Conservation (phyloP, 2,329 filamentous ascomycete species). For the Penicillium oxalicum region DNA sequence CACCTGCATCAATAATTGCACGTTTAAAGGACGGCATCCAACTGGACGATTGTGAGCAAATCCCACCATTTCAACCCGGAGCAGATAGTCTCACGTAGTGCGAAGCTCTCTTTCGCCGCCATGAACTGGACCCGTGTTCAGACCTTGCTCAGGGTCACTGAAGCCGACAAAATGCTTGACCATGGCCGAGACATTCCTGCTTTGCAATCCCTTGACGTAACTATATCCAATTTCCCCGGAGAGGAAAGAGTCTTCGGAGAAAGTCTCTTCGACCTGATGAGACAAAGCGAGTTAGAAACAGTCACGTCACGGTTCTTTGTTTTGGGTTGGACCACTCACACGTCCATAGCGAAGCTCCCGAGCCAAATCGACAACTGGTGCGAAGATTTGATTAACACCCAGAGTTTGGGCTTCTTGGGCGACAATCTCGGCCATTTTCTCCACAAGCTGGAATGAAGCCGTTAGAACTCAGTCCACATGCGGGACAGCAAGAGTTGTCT, state of each 20-base stretch:
- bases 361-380: conserved; percentile 64
- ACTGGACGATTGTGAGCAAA: conserved; percentile 10
- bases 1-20: conserved; percentile 64
- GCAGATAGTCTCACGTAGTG: conserved; percentile 44
- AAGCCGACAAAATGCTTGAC: conserved; percentile 72
- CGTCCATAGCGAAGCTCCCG: conserved; percentile 65
- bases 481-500: background rate
- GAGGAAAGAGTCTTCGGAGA: conserved; percentile 62
- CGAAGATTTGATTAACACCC: conserved; percentile 68
- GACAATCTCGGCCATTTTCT: conserved; percentile 62
- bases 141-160: conserved; percentile 62
- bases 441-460: conserved; percentile 41
- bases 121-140: conserved; percentile 60
- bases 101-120: conserved; percentile 51
- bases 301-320: background rate
- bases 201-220: conserved; percentile 57
- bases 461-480: background rate
- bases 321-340: conserved; percentile 27
- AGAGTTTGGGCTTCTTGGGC: conserved; percentile 60
- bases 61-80: too few relatives aligned
- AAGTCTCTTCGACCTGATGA: conserved; percentile 59
- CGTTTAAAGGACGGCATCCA: conserved; percentile 58
- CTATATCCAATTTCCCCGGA: conserved; percentile 62
- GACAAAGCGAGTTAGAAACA: background rate
- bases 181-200: conserved; percentile 60